Percentiles rank a stretch among this genome's conserved stretches.
These are phyloP conservation scores for Lavandula angustifolia DNA, from an alignment of 257 asterid genomes.

Conservation along the genomic window DNA sequence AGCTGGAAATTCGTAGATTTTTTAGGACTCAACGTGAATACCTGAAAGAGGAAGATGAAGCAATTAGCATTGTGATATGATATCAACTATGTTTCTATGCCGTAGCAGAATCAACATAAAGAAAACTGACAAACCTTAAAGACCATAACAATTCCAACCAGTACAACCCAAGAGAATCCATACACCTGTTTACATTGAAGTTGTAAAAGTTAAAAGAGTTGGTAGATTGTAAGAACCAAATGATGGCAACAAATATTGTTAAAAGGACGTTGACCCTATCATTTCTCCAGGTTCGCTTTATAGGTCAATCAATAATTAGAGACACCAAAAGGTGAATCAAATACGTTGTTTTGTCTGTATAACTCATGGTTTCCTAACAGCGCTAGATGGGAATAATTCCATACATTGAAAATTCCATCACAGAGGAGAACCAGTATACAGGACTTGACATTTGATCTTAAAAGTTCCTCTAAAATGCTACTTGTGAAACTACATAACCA, in stretches of 20 bases:
- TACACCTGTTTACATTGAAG: conserved; percentile 53
- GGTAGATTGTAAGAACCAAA: conserved; percentile 19
- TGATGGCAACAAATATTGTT: neutral
- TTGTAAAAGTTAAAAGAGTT: conserved; percentile 19
- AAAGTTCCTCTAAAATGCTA: no score
- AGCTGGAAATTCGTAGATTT: conserved; percentile 86
- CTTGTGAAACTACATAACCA: no score
- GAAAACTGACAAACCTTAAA: conserved; percentile 65
- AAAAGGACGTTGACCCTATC: no score
- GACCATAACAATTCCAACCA: conserved; percentile 74
- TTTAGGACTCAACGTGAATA: conserved; percentile 80
- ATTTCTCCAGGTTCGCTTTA: neutral
- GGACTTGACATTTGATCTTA: no score
- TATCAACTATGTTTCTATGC: neutral
- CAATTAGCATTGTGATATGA: conserved; percentile 14
- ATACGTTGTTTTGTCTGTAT: neutral
- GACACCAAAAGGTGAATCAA: neutral
- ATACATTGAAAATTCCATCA: no score
- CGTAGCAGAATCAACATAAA: conserved; percentile 8
- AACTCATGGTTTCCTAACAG: neutral
- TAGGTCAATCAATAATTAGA: neutral
- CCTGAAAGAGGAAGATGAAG: conserved; percentile 44
- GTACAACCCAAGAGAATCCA: conserved; percentile 93
- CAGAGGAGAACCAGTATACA: no score
- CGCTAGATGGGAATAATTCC: no score